Evolutionary conservation across 73 alveolate genomes (phyloP), one percentile per base, ranked within the genome.

Genomic region (Symbiodinium pilosum): DNA sequence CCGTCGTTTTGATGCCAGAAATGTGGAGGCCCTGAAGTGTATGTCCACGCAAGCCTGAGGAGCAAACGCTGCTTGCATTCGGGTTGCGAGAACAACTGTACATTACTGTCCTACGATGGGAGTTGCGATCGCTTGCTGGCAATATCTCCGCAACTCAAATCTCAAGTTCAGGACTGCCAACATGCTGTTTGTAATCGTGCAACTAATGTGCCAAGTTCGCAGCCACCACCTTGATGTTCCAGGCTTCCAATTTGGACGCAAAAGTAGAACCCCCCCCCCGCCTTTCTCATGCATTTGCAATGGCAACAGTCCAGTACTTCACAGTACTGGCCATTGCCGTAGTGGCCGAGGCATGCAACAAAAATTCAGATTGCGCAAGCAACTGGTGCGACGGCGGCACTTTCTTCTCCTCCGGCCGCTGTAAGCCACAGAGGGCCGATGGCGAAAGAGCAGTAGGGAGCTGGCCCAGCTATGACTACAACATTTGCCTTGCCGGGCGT

Each of bases 301-400:
- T 59, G 77, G 77, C 77, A 59, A 59, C 18, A 28, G 36, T 59
- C 28, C 77, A 59, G 36, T 59, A 24, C 39, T 36, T 59, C 36
- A 28, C 77, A 6, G 77, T 36, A 6, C 77, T 64, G 1, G 77
- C 77, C 77, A 26, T 32, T 64, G 77, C 77, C 28, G 77, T 36
- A 64, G 77, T 64, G 77, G 77, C 77, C 77, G 77, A 64, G 38
- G 77, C 77, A 6, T 64, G 77, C 77, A 64, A 64, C 77, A 64
- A 64, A 26, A 64, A 64, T 36, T 64, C 77, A 64, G 77, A 64
- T 28, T 64, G 77, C 32, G 77, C 77, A 36, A 64, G 77, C 77
- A 64, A 64, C 77, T 64, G 77, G 77, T 64, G 77, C 77, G 77
- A 64, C 77, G 77, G 77, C 11, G 77, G 77, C 77, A 64, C 77